Evolutionary conservation across 306 rosid genomes (phyloP).

Genomic region (Acacia crassicarpa): DNA sequence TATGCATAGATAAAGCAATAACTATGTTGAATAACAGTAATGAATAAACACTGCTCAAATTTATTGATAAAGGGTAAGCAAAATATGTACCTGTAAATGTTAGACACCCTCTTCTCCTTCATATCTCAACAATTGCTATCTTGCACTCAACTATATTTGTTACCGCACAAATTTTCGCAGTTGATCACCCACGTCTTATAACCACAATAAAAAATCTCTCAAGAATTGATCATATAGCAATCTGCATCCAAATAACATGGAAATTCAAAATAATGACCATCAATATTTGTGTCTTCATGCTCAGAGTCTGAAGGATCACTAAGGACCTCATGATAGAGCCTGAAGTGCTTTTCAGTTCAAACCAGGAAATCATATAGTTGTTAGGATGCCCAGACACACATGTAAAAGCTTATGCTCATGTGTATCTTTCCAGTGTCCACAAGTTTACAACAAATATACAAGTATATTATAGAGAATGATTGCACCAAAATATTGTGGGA

Average conservation of each 20-base stretch:
- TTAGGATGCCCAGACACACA: neutral
- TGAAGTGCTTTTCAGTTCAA: conserved; percentile 1
- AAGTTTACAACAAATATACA: conserved; percentile 29
- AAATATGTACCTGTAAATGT: conserved; percentile 26
- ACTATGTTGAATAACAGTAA: conserved; percentile 6
- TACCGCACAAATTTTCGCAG: conserved; percentile 72
- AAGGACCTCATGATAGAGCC: neutral
- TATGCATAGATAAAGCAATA: neutral
- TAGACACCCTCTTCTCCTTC: conserved; percentile 33
- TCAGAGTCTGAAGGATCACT: neutral
- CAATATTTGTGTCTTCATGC: neutral
- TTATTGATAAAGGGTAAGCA: conserved; percentile 3
- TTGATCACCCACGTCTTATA: conserved; percentile 61
- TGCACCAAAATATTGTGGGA: no score
- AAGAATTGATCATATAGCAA: conserved; percentile 34
- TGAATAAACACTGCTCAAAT: conserved; percentile 15
- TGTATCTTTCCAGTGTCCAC: neutral
- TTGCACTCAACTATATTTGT: conserved; percentile 24
- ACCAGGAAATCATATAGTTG: neutral
- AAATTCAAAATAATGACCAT: neutral
- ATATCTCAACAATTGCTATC: conserved; percentile 19
- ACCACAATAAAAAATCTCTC: conserved; percentile 61
- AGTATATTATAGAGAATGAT: neutral
- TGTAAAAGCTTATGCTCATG: neutral
- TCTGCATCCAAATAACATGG: conserved; percentile 45